Base-by-base conservation (phyloP, 2,329 filamentous ascomycete genomes). In the Pseudohalonectria lignicola region DNA sequence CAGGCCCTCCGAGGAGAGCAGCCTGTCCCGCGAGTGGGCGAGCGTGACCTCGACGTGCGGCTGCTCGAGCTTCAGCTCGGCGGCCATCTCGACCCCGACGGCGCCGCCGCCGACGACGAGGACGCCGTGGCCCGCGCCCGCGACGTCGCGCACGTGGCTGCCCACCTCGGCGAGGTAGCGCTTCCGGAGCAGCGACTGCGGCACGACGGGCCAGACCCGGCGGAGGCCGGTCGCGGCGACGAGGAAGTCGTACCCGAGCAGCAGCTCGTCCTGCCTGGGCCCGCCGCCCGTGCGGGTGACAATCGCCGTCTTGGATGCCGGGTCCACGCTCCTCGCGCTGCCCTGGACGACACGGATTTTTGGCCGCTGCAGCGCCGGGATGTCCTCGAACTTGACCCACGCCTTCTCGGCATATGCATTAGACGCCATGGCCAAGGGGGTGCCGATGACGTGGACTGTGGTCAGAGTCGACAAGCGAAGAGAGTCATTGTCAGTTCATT, bases 41-140 rank as follows among this genome's bases (percentile, higher is more conserved):
- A 92, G 69, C 1, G 76, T 83, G n/a, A 90, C 78, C 30, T 71
- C 70, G 39, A 76, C 62, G 10, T 70, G 50, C 0, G 85, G 82
- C 43, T 79, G 69, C 18, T 77, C 62, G 33, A 73, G 55, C 57
- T 87, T 88, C 39, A 88, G 63, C 60, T 92, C 84, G 2, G 81
- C 76, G 0, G 85, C 82, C 69, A 90, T 86, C 54, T 90, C 84
- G 39, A 88, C 78, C 8, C 85, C 85, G 1, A 88, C 84, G 6
- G 84, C 85, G 36, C 82, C 76, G 45, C 84, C 84, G 15, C 84
- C 83, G n/a, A 90, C 76, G 17, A 90, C 67, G 0, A 84, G 71
- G 1, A 87, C 72, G 1, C 73, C 76, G 16, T 74, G 62, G 4
- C 55, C 59, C 2, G 74, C 73, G 21, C 62, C 61, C 28, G 64